Base-by-base conservation (phyloP, 805 yeast genomes). In the Monosporozyma aerobia region DNA sequence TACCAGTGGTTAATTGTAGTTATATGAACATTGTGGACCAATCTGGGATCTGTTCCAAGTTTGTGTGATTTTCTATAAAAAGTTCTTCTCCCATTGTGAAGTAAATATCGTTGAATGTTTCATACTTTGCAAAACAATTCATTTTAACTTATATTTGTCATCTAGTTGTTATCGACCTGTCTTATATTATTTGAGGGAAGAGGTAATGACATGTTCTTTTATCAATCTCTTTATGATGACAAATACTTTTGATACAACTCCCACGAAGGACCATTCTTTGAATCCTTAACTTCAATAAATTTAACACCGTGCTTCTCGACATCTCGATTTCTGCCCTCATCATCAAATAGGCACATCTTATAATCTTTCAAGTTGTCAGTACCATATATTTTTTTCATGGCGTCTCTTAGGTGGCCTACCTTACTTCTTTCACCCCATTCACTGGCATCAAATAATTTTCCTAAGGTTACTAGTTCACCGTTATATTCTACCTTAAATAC, bases 271-370 rank as follows among this genome's bases (percentile, higher is more conserved):
- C 89, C 88, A 22, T 61, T 57, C 27, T 71, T 70, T 44, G 83
- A 84, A 59, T 82, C 79, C 7, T 72, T 72, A 8, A 89, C 78
- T 62, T 81, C 78, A 14, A 80, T 79, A 66, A 89, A 89, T 50
- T 78, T 76, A 29, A 87, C 88, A 3, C 90, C 90, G 14, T 85
- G 74, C 4, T 65, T 59, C 60, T 80, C 84, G 3, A 89, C 96
- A 59, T 89, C 96, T 55, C 70, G 76, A 62, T 89, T 89, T 57
- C 96, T 74, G 52, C 69, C 61, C 66, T 89, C 96, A 65, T 89
- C 96, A 63, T 89, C 96, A 61, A 80, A 89, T 52, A 86, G 60
- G 19, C 79, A 72, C 16, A 69, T 63, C 9, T 61, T 61, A 13
- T 63, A 51, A 2, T 71, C 70, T n/a, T 76, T 67, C 71, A 87